phyloP scores from a whole-genome alignment of 1,284 basidiomycete genomes.

The Microbotryum intermedium region DNA sequence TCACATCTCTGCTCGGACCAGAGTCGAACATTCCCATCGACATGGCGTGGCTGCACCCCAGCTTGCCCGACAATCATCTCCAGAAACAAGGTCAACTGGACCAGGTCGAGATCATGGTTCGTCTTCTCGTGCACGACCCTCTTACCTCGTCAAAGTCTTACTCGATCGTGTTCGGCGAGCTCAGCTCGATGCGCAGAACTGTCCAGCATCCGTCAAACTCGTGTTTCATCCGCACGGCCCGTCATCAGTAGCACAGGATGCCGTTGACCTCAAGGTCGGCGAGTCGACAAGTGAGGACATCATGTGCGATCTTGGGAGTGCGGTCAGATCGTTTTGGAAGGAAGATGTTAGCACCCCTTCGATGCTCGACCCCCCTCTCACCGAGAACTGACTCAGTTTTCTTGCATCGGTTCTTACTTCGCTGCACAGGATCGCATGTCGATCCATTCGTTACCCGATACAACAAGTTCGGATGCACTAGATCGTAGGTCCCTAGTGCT shows the following conservation, averaged over 20 bases:
- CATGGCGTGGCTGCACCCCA: constrained; percentile 25
- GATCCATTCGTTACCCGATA: constrained; percentile 14
- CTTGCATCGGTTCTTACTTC: neutral
- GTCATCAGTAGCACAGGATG: neutral
- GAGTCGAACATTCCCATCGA: neutral
- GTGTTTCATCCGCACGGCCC: constrained; percentile 3
- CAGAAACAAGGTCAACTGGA: constrained; percentile 17
- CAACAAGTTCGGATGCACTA: too few relatives aligned
- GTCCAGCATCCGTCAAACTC: neutral
- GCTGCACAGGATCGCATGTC: constrained; percentile 30
- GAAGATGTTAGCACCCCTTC: constrained; percentile 30
- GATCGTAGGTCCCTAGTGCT: too few relatives aligned
- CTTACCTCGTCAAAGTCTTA: neutral
- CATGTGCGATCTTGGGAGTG: constrained; percentile 31
- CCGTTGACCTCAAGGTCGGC: constrained; percentile 14
- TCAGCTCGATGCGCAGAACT: constrained; percentile 6
- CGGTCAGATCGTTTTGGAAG: constrained; percentile 33
- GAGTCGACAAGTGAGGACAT: constrained; percentile 33
- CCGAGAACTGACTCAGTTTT: neutral
- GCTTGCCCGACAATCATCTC: constrained; percentile 6
- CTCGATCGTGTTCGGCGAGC: neutral
- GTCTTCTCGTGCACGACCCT: neutral
- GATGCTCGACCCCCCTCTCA: neutral
- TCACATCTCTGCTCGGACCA: constrained; percentile 9
- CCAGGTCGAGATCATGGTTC: constrained; percentile 17